Conservation (phyloP, 139 green algal genomes). For the Picochlorum sp. region DNA sequence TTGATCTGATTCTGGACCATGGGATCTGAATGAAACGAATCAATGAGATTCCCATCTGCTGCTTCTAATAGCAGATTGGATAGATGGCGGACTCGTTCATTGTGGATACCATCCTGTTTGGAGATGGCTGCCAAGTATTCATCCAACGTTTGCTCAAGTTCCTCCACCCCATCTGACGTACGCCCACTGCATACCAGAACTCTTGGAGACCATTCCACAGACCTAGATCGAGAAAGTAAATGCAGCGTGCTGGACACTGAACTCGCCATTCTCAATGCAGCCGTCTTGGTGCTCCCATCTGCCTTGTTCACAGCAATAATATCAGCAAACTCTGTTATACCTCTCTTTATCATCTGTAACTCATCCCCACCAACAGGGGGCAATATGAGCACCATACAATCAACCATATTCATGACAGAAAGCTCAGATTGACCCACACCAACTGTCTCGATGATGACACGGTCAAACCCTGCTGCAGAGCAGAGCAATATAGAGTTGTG, state of each 20-base stretch:
- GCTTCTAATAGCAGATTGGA: slow-evolving; percentile 21
- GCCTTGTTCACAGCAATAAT: slow-evolving; percentile 49
- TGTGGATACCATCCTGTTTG: slow-evolving; percentile 14
- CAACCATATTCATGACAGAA: slow-evolving; percentile 46
- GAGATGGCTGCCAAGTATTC: slow-evolving; percentile 21
- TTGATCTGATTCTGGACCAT: neutral
- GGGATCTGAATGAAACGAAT: slow-evolving; percentile 10
- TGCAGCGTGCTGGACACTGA: slow-evolving; percentile 20
- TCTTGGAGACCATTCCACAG: slow-evolving; percentile 7
- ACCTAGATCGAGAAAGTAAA: slow-evolving; percentile 12
- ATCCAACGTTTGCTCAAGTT: slow-evolving; percentile 11
- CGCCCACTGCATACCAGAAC: slow-evolving; percentile 19
- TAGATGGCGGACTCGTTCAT: slow-evolving; percentile 4
- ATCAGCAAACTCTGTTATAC: slow-evolving; percentile 48
- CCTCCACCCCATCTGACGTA: slow-evolving; percentile 25
- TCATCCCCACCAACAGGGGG: slow-evolving; percentile 44
- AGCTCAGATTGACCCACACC: slow-evolving; percentile 55
- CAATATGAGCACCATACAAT: slow-evolving; percentile 53
- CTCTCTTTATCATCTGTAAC: slow-evolving; percentile 60
- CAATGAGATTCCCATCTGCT: slow-evolving; percentile 32
- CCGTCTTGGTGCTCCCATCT: slow-evolving; percentile 25
- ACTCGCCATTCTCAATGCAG: slow-evolving; percentile 21
- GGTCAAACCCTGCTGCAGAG: slow-evolving; percentile 38
- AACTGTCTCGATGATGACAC: slow-evolving; percentile 49
- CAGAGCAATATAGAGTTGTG: slow-evolving; percentile 48